phyloP scores from a whole-genome alignment of 345 rosid genomes.

The Kernera saxatilis region DNA sequence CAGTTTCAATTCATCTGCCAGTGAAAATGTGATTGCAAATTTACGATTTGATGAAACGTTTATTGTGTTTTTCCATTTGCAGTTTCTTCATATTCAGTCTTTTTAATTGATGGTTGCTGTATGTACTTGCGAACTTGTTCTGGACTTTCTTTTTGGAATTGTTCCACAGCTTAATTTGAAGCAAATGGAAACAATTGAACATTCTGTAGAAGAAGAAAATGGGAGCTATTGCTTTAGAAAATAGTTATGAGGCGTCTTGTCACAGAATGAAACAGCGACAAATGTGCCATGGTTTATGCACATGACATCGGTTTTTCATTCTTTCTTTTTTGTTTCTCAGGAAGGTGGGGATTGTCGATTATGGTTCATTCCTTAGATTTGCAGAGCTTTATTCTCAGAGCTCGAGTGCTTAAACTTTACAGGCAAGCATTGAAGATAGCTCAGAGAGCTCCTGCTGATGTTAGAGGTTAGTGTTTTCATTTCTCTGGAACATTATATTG shows the following conservation, averaged over 20 bases:
- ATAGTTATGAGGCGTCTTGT: not conserved
- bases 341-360: not conserved
- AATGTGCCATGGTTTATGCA: not conserved
- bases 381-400: slow-evolving; percentile 78
- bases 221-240: not conserved
- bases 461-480: slow-evolving; percentile 48
- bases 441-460: slow-evolving; percentile 56
- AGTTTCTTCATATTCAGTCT: too few relatives aligned
- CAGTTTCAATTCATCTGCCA: not conserved
- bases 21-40: not conserved
- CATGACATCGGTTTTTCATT: not conserved
- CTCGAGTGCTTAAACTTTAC: slow-evolving; percentile 79
- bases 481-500: not conserved
- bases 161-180: not conserved
- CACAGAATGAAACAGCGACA: too few relatives aligned
- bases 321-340: not conserved
- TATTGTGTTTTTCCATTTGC: too few relatives aligned
- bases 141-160: not conserved
- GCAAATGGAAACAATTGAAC: too few relatives aligned
- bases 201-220: too few relatives aligned
- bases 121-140: not conserved
- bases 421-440: slow-evolving; percentile 71
- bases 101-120: too few relatives aligned
- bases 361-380: slow-evolving; percentile 54
- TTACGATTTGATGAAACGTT: not conserved